Percentiles rank a stretch among this genome's conserved stretches.
Evolutionary conservation across 2,329 filamentous ascomycete species (phyloP).

Genomic region (Paecilomyces fulvus): DNA sequence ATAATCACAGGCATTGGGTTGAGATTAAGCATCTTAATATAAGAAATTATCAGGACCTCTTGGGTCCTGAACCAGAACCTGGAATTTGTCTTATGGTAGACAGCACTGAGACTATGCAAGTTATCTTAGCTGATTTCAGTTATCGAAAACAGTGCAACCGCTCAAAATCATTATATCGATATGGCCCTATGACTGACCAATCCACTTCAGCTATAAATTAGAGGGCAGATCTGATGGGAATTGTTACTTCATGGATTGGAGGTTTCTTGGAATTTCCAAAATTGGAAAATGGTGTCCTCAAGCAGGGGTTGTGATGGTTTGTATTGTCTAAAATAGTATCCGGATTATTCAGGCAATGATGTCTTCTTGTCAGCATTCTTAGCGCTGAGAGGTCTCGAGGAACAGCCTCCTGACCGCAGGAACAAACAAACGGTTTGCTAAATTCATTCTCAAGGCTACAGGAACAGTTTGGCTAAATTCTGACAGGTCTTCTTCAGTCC

Average conservation of each 20-base stretch:
- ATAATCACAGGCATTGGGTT: neutral
- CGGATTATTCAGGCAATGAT: neutral
- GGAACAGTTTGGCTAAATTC: too few species aligned
- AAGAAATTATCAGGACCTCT: neutral
- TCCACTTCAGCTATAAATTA: neutral
- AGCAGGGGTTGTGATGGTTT: too few species aligned
- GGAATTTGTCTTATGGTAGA: neutral
- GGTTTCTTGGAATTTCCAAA: neutral
- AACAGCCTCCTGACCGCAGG: neutral
- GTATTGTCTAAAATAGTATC: too few species aligned
- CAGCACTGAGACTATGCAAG: neutral
- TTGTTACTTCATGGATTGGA: neutral
- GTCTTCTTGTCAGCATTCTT: neutral
- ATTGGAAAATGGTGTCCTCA: neutral
- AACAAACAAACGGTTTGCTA: too few species aligned
- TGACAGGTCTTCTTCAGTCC: too few species aligned
- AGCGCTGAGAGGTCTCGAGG: neutral
- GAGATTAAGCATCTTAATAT: neutral
- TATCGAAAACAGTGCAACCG: neutral
- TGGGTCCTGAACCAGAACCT: neutral
- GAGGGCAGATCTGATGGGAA: neutral
- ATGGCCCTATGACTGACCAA: neutral
- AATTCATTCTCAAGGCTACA: too few species aligned
- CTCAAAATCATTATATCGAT: neutral
- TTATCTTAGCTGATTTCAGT: neutral